Conservation (phyloP, 2,329 filamentous ascomycete species). For the Trichoderma polysporum region DNA sequence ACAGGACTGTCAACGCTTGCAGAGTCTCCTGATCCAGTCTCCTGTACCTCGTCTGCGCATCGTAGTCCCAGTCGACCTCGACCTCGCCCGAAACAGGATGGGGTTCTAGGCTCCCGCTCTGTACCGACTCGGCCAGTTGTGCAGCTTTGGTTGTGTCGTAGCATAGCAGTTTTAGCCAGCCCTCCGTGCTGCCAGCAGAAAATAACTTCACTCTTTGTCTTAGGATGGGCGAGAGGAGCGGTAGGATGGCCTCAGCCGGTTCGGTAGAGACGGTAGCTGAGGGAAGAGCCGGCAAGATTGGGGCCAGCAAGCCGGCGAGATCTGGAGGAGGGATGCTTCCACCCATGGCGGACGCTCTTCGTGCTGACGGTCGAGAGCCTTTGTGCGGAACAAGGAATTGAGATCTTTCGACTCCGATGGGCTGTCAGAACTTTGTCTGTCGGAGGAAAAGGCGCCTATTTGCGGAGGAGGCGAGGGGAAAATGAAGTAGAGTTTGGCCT, state of each 20-base stretch:
- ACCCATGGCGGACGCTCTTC: slow-evolving; percentile 18
- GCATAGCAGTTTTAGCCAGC: slow-evolving; percentile 72
- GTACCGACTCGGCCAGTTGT: slow-evolving; percentile 60
- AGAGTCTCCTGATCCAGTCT: slow-evolving; percentile 75
- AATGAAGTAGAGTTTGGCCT: not conserved
- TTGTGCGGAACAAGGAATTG: too few species aligned
- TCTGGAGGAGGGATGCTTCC: slow-evolving; percentile 44
- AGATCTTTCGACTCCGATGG: not conserved
- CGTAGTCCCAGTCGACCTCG: slow-evolving; percentile 68
- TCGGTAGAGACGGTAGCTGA: slow-evolving; percentile 57
- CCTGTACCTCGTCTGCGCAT: slow-evolving; percentile 62
- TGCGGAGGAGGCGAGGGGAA: not conserved
- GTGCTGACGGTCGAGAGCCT: slow-evolving; percentile 4
- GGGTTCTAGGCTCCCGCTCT: slow-evolving; percentile 67
- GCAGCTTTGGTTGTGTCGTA: slow-evolving; percentile 61
- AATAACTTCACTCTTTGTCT: slow-evolving; percentile 67
- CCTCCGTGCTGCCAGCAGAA: slow-evolving; percentile 56
- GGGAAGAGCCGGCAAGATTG: slow-evolving; percentile 60
- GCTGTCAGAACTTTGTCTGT: not conserved
- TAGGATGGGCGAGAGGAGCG: slow-evolving; percentile 64
- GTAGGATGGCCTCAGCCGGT: slow-evolving; percentile 57
- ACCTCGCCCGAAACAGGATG: slow-evolving; percentile 79
- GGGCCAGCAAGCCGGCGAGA: slow-evolving; percentile 49
- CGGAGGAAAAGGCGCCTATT: not conserved
- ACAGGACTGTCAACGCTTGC: slow-evolving; percentile 63